Evolutionary conservation across 208 protist genomes (phyloP).

Genomic region (Acanthamoeba triangularis): DNA sequence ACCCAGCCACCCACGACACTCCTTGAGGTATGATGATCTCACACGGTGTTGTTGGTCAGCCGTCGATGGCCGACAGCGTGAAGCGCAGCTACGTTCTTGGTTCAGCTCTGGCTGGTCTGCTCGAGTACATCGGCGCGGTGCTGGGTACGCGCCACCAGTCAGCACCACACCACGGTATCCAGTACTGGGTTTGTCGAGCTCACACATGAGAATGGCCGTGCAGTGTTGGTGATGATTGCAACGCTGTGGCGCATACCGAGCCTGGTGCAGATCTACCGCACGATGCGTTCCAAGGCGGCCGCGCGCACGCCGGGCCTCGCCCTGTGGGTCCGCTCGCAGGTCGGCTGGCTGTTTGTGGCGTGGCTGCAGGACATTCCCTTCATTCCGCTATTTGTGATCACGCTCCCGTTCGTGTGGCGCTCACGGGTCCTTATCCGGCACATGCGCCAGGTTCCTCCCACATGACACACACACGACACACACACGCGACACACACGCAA

Average conservation of each 20-base stretch:
- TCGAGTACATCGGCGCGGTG: slow-evolving; percentile 6
- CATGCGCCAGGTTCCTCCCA: not conserved
- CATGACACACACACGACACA: not conserved
- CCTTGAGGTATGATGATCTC: not conserved
- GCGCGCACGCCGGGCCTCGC: too few species aligned
- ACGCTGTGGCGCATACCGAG: slow-evolving; percentile 63
- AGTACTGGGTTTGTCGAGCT: not conserved
- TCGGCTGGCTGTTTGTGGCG: not conserved
- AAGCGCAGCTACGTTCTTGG: not conserved
- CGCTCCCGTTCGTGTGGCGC: slow-evolving; percentile 27
- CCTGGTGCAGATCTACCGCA: not conserved
- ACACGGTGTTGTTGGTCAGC: not conserved
- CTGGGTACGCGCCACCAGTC: not conserved
- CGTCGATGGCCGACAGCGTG: not conserved
- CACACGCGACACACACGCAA: not conserved
- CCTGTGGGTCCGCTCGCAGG: not conserved
- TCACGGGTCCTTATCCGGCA: not conserved
- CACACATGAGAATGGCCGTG: not conserved
- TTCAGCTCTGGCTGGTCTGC: not conserved
- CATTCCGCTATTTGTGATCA: slow-evolving; percentile 3
- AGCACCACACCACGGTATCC: not conserved
- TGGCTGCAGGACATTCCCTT: slow-evolving; percentile 53
- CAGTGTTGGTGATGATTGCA: not conserved
- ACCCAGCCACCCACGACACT: too few species aligned
- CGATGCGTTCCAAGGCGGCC: not conserved